Evolutionary conservation across 371 early-diverging fungal species (phyloP).

Genomic region (Rhizomucor pusillus): DNA sequence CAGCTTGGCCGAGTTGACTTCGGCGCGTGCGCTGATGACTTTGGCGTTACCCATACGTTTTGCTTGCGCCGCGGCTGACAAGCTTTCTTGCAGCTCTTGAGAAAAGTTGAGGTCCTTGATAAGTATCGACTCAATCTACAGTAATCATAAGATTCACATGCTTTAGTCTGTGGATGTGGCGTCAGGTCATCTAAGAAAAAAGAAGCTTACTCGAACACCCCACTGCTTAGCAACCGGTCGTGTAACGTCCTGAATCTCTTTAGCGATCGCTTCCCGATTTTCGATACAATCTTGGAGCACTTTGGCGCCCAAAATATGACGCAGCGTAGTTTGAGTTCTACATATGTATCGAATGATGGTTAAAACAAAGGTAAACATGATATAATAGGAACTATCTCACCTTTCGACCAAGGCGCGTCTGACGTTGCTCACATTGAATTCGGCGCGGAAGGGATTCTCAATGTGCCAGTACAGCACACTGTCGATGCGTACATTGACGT

Average conservation of each 20-base stretch:
- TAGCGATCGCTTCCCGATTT: constrained; percentile 82
- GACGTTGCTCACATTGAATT: constrained; percentile 75
- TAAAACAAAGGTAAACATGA: not conserved
- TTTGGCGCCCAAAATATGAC: constrained; percentile 67
- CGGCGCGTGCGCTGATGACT: constrained; percentile 88
- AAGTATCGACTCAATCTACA: constrained; percentile 69
- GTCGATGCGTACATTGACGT: constrained; percentile 80
- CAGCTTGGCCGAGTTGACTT: constrained; percentile 88
- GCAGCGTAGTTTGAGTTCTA: constrained; percentile 72
- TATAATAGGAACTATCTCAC: constrained; percentile 11
- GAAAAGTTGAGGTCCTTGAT: constrained; percentile 87
- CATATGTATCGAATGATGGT: not conserved
- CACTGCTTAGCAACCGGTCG: constrained; percentile 64
- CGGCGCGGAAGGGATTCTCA: constrained; percentile 79
- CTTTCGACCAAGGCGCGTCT: constrained; percentile 74
- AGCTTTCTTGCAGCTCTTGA: constrained; percentile 75
- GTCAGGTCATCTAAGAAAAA: too few species aligned
- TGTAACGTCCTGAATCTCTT: constrained; percentile 80
- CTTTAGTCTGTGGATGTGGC: too few species aligned
- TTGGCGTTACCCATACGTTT: constrained; percentile 86
- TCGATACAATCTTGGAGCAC: constrained; percentile 77
- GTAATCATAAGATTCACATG: too few species aligned
- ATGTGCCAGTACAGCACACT: constrained; percentile 85
- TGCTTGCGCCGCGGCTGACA: constrained; percentile 91
- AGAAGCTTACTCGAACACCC: constrained; percentile 67